Evolutionary conservation across 441 rosid species (phyloP).

Genomic region (Pelargonium myrrhifolium): DNA sequence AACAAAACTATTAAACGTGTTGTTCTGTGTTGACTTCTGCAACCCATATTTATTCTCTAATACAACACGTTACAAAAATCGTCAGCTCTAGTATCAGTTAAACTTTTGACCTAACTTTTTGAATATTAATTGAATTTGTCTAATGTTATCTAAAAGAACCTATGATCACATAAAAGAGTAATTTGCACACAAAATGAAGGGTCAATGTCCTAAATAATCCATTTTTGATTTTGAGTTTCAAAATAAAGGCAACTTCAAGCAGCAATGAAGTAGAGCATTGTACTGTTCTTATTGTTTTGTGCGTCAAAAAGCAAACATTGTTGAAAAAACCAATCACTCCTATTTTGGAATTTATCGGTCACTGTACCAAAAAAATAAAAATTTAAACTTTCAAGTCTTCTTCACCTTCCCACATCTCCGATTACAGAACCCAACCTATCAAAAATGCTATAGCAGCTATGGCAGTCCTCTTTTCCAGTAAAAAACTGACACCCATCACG

Average conservation of each 20-base stretch:
- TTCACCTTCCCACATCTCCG: slow-evolving; percentile 19
- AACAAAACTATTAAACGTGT: no score
- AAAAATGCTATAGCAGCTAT: background rate
- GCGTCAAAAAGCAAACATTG: slow-evolving; percentile 3
- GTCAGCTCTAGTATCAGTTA: no score
- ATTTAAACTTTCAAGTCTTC: background rate
- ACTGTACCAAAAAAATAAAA: background rate
- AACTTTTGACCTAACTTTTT: no score
- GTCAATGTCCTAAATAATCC: slow-evolving; percentile 1
- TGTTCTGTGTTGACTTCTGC: no score
- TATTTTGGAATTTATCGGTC: background rate
- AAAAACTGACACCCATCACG: slow-evolving; percentile 58
- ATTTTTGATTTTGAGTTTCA: background rate
- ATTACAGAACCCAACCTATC: slow-evolving; percentile 3
- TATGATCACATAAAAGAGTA: no score
- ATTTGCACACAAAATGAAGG: background rate
- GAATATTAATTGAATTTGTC: no score
- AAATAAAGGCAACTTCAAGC: slow-evolving; percentile 2
- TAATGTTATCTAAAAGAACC: no score
- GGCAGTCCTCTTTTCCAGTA: slow-evolving; percentile 11
- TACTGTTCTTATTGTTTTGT: slow-evolving; percentile 3
- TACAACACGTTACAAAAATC: no score
- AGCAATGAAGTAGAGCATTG: background rate
- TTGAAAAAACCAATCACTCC: slow-evolving; percentile 3
- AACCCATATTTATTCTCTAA: no score